Percentiles rank a stretch among this genome's conserved stretches.
Conservation (phyloP, 164 flowering plant species). For the Brasenia schreberi region DNA sequence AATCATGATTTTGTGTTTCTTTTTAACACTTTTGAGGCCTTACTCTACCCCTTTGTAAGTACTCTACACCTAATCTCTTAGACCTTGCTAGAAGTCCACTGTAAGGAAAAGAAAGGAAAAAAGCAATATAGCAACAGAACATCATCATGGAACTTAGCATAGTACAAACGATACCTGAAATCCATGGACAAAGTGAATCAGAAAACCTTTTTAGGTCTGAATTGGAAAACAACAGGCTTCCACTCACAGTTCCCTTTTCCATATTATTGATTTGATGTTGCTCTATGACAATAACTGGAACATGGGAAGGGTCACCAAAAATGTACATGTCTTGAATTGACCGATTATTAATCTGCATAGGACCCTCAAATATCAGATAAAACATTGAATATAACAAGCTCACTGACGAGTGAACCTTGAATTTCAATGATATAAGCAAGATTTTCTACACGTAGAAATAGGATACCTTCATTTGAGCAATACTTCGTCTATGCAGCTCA, state of each 20-base stretch:
- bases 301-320: conserved; percentile 66
- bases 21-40: no score
- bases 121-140: no score
- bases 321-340: conserved; percentile 91
- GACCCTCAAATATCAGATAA: not conserved
- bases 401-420: not conserved
- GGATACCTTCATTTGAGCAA: conserved; percentile 88
- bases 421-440: not conserved
- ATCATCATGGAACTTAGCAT: no score
- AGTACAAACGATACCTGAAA: conserved; percentile 51
- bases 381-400: not conserved
- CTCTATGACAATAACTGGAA: conserved; percentile 78
- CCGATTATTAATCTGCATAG: conserved; percentile 70
- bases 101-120: no score
- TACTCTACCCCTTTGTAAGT: no score
- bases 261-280: conserved; percentile 51
- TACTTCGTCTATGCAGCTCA: conserved; percentile 89
- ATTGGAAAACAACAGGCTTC: conserved; percentile 38
- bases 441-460: not conserved
- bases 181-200: conserved; percentile 73
- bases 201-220: conserved; percentile 28
- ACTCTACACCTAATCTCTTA: no score
- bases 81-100: no score
- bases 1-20: no score
- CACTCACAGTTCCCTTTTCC: conserved; percentile 45